Base-by-base conservation (phyloP, 768 basidiomycete genomes). In the Collybiopsis luxurians region DNA sequence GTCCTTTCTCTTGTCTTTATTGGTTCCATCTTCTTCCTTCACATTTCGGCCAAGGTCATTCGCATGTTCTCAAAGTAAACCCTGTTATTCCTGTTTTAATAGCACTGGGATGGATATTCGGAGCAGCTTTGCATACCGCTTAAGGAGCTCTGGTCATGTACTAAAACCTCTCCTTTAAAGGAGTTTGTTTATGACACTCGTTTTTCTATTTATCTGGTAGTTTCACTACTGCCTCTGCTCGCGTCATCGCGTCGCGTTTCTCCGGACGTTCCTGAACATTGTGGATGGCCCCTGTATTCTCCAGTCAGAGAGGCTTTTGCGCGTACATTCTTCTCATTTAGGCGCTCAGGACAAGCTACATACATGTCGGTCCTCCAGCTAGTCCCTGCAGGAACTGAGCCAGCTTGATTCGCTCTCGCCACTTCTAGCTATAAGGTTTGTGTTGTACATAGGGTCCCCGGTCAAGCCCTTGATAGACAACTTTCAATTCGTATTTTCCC, bases 1-100 rank as follows among this genome's bases (percentile, higher is more conserved):
- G 90, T 98, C 64, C 85, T 98, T 19, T 96, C 95, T 34, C 84
- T 98, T 53, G 92, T 92, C 19, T 98, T 98, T 81, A 97, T 98
- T 75, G 95, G 88, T 38, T 96, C 94, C 57, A 96, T 97, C 70
- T 97, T 98, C 85, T 97, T 96, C 87, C 89, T 97, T 40, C 95
- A 98, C 72, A 96, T 97, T 70, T 89, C 92, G 43, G 93, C 95
- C 63, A 96, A 96, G 77, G 79, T 96, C 71, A 92, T 96, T 71
- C 87, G 91, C 60, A 84, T 86, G 45, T 92, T 96, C 73, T 88
- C 91, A 62, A 94, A 92, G 73, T 95, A 80, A 75, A 61, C 31
- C 24, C 31, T 30, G 23, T 28, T 34, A n/a, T 3, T n/a, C 30
- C 46, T 47, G 49, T 38, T 36, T 51, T 51, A 21, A 51, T 34